Base-by-base conservation (phyloP, 106 monocot genomes). In the Iris macrosiphon region DNA sequence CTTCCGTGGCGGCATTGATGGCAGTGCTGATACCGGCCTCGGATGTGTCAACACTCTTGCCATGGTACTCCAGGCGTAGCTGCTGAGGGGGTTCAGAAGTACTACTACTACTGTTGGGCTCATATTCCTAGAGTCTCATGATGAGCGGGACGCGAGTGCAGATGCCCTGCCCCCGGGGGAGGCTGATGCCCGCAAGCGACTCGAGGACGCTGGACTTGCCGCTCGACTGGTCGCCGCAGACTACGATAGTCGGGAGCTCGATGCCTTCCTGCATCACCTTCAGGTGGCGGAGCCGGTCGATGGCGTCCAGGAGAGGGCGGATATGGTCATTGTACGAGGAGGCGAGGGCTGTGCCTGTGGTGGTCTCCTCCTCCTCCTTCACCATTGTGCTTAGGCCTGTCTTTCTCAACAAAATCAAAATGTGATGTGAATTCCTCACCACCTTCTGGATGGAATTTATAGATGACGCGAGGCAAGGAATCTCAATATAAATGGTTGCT, bases 211-310 rank as follows among this genome's bases (percentile, higher is more conserved):
- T 56, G 10, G 66, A 66, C 22, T 66, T 66, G 22, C 66, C 66
- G 25, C 55, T 56, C 17, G 66, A 66, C 13, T 66, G 66, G 30
- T 66, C 66, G 47, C 66, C 66, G 25, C 44, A 45, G 46, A 56
- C 55, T 14, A 66, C 66, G 46, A 66, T 66, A 15, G 66, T 66
- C 0, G 66, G 66, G 0, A 66, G 56, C 11, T 66, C 15, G 14
- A 66, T 66, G 4, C 66, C 55, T 21, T 66, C 66, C 23, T 57
- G 45, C 66, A 57, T 66, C 9, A 66, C 56, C 11, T 66, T 55
- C 10, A 66, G 66, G 14, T 66, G 66, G 1, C 66, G 44, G 24
- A 66, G 56, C 16, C 56, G 55, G 44, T 66, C 66, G 35, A 66
- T 18, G 46, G 66, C 66, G 24, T 66, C 66, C 17, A 66, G 56